These are phyloP conservation scores for Metschnikowia rubicola DNA, from an alignment of 805 yeast species.

Conservation along the genomic window DNA sequence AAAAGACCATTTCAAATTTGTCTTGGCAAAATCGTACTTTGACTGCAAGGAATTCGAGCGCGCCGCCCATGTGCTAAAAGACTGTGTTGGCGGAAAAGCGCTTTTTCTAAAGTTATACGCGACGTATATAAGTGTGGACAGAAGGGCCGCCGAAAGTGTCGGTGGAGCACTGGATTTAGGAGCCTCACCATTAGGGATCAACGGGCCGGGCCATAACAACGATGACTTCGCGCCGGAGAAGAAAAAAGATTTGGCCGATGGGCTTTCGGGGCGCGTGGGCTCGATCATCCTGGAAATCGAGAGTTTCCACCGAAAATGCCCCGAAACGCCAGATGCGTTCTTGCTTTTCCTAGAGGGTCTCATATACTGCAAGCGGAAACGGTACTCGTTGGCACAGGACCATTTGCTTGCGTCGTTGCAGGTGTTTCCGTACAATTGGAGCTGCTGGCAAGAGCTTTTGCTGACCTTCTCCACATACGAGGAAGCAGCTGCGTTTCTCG, in stretches of 20 bases:
- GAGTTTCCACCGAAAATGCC: conserved; percentile 15
- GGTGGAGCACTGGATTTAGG: conserved; percentile 59
- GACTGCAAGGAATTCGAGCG: conserved; percentile 83
- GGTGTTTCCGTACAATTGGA: conserved; percentile 84
- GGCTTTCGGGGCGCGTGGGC: conserved; percentile 30
- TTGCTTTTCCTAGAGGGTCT: conserved; percentile 72
- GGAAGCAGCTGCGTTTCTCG: conserved; percentile 47
- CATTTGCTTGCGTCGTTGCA: conserved; percentile 58
- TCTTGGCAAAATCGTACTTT: conserved; percentile 71
- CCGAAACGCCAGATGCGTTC: conserved; percentile 48
- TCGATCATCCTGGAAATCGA: conserved; percentile 42
- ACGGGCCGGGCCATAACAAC: background rate
- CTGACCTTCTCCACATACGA: conserved; percentile 58
- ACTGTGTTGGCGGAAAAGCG: conserved; percentile 49
- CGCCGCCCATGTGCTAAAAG: conserved; percentile 56
- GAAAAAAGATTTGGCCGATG: conserved; percentile 16
- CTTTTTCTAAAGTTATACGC: conserved; percentile 67
- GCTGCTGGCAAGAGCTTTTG: conserved; percentile 82
- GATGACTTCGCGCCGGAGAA: conserved; percentile 3
- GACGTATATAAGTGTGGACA: conserved; percentile 72
- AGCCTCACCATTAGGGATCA: background rate
- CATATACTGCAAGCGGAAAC: conserved; percentile 59
- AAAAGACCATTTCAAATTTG: conserved; percentile 41
- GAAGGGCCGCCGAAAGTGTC: conserved; percentile 62
- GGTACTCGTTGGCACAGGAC: conserved; percentile 57